Evolutionary conservation across 371 early-diverging fungal genomes (phyloP), one percentile per base, ranked within the genome.

Genomic region (Rhizomucor pusillus): DNA sequence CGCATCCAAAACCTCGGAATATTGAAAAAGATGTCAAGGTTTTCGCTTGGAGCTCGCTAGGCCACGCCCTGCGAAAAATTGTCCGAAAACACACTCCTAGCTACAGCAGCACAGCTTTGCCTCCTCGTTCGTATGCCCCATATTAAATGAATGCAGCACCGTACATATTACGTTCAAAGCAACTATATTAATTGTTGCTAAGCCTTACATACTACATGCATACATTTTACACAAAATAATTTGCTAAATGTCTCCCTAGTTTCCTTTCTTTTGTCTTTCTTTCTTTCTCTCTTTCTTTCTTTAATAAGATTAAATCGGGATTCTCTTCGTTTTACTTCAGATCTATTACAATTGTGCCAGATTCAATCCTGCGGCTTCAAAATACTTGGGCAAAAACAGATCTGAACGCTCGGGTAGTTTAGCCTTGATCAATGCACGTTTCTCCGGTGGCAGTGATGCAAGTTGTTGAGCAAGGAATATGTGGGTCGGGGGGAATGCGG

Each of bases 1-100:
- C 89, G 0, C 85, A 87, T 60, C 91, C 92, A 43, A 90, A 88
- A 67, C 92, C 92, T 23, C 67, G 92, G 22, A 90, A 91, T 59
- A 91, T 91, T 52, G 91, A 90, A 68, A 92, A 92, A 58, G 90
- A 90, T 46, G 87, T 91, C 67, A 90, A 90, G 66, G 89, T 90
- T 1, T 90, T 88, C 62, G 80, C 82, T 7, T 90, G 90, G 90
- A 47, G 12, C 12, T 14, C 25, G 24, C 25, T 88, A 11, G 77
- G 83, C 0, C 68, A 74, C 20, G 85, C 85, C 2, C 74, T 87
- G 13, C 77, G 77, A 49, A 88, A 88, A 62, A 87, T 88, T 57
- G 82, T 88, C 22, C 65, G 80, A 66, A 88, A 86, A 67, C 77
- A 77, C 57, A 70, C 79, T 43, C 54, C 63, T 29, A 29, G 29